A percentile compares a stretch with the other conserved stretches of the same genome.
These are phyloP conservation scores for Tuber microsphaerosporum DNA, from an alignment of 495 filamentous ascomycete genomes.

Conservation along the genomic window DNA sequence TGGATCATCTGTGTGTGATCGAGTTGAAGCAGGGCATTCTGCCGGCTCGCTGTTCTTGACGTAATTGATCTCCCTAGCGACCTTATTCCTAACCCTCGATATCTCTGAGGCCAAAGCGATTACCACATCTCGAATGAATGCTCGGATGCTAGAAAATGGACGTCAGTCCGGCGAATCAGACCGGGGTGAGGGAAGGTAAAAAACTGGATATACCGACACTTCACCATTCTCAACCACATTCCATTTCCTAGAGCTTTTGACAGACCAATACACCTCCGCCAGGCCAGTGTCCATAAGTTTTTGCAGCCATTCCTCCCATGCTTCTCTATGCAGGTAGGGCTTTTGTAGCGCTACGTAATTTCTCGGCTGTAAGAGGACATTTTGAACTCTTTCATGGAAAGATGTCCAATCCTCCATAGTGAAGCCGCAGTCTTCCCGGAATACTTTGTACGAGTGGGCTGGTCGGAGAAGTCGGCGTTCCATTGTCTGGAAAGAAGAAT, in stretches of 20 bases:
- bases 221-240: neutral
- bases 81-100: neutral
- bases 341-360: neutral
- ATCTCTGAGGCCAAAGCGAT: neutral
- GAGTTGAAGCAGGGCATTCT: neutral
- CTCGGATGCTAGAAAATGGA: neutral
- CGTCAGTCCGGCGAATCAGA: neutral
- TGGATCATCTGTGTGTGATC: neutral
- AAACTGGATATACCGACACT: neutral
- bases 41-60: neutral
- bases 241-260: neutral
- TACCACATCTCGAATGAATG: neutral
- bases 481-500: neutral
- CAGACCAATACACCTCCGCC: neutral
- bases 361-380: neutral
- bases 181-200: neutral
- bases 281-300: neutral
- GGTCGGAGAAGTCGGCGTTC: neutral
- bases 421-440: neutral
- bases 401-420: neutral
- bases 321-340: neutral
- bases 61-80: neutral
- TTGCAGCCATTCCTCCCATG: neutral
- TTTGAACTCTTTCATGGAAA: neutral
- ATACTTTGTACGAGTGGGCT: neutral